Conservation (phyloP, 169 alveolate genomes). For the Eimeria falciformis region DNA sequence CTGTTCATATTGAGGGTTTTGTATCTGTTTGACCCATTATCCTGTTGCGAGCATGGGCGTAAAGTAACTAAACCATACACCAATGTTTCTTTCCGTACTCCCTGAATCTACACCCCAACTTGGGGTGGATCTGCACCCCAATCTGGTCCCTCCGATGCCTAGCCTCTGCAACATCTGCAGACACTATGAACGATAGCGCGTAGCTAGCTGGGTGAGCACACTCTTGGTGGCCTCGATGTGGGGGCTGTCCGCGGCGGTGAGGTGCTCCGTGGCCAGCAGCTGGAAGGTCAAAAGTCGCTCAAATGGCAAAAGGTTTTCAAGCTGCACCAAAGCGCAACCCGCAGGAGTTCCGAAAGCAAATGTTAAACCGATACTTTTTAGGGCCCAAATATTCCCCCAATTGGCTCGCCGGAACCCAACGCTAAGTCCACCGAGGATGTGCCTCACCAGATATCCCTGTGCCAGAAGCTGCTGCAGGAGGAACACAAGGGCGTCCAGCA, state of each 20-base stretch:
- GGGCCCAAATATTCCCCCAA: too few species aligned
- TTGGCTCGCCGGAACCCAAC: too few species aligned
- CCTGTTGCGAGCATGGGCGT: too few species aligned
- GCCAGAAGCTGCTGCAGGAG: background rate
- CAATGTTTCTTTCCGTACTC: too few species aligned
- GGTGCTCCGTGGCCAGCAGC: constrained; percentile 4
- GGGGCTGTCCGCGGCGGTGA: background rate
- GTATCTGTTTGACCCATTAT: too few species aligned
- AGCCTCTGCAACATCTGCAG: too few species aligned
- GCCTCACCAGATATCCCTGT: constrained; percentile 8
- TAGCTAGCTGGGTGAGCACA: background rate
- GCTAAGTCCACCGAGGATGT: background rate
- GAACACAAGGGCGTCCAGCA: background rate
- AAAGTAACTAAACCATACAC: too few species aligned
- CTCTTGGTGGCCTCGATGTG: background rate
- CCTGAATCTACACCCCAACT: too few species aligned
- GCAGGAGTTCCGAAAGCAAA: background rate
- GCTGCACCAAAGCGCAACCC: background rate
- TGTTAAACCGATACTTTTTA: too few species aligned
- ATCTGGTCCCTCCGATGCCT: too few species aligned
- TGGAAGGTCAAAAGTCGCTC: constrained; percentile 18
- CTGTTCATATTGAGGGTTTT: too few species aligned
- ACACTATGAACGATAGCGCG: background rate
- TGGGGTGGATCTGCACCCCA: too few species aligned
- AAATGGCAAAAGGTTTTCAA: background rate